Percentiles rank a stretch among this genome's conserved stretches.
phyloP scores from a whole-genome alignment of 163 green algal species.

The Volvox carteri region DNA sequence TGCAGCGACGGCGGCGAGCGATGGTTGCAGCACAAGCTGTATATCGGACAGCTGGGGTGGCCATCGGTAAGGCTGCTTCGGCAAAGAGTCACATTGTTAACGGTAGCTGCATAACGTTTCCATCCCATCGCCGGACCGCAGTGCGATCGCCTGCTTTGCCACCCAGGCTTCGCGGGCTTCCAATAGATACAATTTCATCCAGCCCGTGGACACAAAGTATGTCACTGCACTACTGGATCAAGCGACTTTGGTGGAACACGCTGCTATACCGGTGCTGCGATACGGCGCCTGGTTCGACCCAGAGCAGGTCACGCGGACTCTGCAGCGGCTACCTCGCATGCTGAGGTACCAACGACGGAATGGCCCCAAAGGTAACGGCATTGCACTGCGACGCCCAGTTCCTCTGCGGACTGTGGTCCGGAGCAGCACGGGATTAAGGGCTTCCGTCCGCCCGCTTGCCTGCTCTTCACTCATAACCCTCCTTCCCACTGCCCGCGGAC shows the following conservation, averaged over 20 bases:
- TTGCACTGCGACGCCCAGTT: no score
- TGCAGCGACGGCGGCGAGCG: not conserved
- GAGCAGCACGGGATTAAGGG: no score
- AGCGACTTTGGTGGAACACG: conserved; percentile 21
- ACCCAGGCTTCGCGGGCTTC: not conserved
- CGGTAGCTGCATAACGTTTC: not conserved
- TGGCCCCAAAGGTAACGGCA: conserved; percentile 1
- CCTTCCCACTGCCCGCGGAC: no score
- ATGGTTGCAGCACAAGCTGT: conserved; percentile 43
- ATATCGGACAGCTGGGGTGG: not conserved
- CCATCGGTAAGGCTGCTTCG: not conserved
- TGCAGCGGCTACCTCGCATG: conserved; percentile 47
- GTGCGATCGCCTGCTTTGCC: not conserved
- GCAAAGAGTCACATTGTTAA: not conserved
- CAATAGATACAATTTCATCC: conserved; percentile 36
- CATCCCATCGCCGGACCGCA: not conserved
- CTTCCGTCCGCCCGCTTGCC: no score
- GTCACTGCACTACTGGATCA: conserved; percentile 16
- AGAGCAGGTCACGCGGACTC: conserved; percentile 45
- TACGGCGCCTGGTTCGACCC: conserved; percentile 40
- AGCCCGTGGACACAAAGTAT: conserved; percentile 42
- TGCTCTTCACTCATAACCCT: no score
- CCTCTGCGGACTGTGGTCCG: no score
- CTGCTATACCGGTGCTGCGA: conserved; percentile 24
- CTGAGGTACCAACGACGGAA: conserved; percentile 41